phyloP scores from a whole-genome alignment of 1,284 basidiomycete genomes.

The Apiotrichum akiyoshidainum region DNA sequence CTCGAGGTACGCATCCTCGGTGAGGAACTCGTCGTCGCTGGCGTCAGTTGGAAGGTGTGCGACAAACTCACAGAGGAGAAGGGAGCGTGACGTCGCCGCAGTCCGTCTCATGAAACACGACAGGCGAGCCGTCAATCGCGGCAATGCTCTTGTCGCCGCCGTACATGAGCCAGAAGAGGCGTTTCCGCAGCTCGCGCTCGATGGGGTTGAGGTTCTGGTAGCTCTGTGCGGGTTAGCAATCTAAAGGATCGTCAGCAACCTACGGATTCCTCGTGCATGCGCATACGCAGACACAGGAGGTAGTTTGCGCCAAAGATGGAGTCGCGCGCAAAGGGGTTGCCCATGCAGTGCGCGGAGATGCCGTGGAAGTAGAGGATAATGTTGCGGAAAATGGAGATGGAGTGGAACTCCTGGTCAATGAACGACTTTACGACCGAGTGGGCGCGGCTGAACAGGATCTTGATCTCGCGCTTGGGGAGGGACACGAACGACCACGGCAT shows the following conservation, averaged over 20 bases:
- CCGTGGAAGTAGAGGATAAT: conserved; percentile 29
- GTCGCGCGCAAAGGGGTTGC: conserved; percentile 6
- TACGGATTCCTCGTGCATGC: conserved; percentile 68
- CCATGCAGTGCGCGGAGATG: conserved; percentile 10
- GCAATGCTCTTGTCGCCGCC: conserved; percentile 86
- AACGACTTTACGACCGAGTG: conserved; percentile 17
- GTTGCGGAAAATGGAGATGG: conserved; percentile 18
- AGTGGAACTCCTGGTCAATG: conserved; percentile 18
- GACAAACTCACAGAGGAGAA: conserved; percentile 29
- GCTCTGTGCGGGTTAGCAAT: background rate
- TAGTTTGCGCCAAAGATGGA: conserved; percentile 14
- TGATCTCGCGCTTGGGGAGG: conserved; percentile 35
- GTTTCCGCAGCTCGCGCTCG: conserved; percentile 73
- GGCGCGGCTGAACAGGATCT: conserved; percentile 27
- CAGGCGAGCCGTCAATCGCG: conserved; percentile 67
- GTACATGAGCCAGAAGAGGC: conserved; percentile 80
- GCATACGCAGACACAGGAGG: conserved; percentile 52
- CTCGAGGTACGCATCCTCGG: conserved; percentile 69
- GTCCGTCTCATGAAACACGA: conserved; percentile 78
- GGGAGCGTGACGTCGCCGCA: conserved; percentile 52
- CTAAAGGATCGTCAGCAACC: conserved; percentile 3
- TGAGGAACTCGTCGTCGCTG: conserved; percentile 58
- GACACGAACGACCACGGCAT: conserved; percentile 38
- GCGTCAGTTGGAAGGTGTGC: background rate
- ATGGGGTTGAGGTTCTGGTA: conserved; percentile 56